Percentiles rank a stretch among this genome's conserved stretches.
Evolutionary conservation across 495 filamentous ascomycete species (phyloP).

Genomic region (Xylaria scruposa): DNA sequence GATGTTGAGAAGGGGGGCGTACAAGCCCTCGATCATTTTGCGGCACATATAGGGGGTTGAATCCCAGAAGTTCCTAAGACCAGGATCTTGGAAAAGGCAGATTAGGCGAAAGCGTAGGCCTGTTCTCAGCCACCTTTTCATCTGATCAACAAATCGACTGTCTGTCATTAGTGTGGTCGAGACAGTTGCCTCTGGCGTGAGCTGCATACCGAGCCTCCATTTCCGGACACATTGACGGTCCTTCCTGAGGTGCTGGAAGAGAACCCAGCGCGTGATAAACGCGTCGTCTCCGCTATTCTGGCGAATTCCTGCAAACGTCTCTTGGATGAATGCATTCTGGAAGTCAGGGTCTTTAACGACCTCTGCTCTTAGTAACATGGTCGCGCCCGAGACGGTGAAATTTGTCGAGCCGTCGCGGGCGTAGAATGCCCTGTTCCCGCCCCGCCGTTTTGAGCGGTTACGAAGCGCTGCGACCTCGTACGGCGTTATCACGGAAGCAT

Average conservation of each 20-base stretch:
- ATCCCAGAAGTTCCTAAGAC: conserved; percentile 4
- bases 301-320: conserved; percentile 25
- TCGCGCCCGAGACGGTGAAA: conserved; percentile 37
- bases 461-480: conserved; percentile 36
- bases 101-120: conserved; percentile 31
- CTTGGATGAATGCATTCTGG: conserved; percentile 28
- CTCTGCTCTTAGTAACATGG: conserved; percentile 30
- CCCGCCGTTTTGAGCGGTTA: conserved; percentile 23
- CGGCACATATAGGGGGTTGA: conserved; percentile 30
- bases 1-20: neutral
- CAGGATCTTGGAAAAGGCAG: conserved; percentile 33
- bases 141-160: conserved; percentile 23
- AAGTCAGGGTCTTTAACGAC: conserved; percentile 31
- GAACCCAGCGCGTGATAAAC: conserved; percentile 34
- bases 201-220: conserved; percentile 37
- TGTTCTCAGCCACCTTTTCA: conserved; percentile 32
- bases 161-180: conserved; percentile 27
- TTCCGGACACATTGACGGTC: neutral
- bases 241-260: conserved; percentile 32
- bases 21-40: conserved; percentile 31
- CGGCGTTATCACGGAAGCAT: conserved; percentile 24
- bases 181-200: conserved; percentile 29
- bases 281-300: conserved; percentile 34
- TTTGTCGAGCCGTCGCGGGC: conserved; percentile 32
- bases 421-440: conserved; percentile 31